Evolutionary conservation across 345 rosid genomes (phyloP).

Genomic region (Lepidium aucheri): DNA sequence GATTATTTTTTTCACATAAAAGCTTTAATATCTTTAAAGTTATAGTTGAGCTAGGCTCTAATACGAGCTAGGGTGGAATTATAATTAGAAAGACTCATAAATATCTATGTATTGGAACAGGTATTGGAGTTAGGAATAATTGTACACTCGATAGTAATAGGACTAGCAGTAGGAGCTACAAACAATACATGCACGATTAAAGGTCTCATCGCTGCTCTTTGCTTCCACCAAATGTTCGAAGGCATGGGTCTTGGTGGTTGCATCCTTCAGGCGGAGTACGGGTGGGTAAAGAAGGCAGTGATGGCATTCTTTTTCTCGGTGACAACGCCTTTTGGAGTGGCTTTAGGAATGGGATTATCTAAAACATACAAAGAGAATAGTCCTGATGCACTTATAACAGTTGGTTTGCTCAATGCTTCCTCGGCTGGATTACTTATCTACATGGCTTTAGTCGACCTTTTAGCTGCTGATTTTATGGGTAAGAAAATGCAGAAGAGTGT

Average conservation of each 20-base stretch:
- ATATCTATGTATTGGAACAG: conserved; percentile 4
- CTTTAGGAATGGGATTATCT: conserved; percentile 42
- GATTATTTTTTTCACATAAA: too few relatives aligned
- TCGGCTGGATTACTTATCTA: conserved; percentile 67
- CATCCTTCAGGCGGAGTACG: conserved; percentile 38
- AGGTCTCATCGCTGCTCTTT: conserved; percentile 51
- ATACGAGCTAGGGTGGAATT: too few relatives aligned
- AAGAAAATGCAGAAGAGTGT: conserved; percentile 32
- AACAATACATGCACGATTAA: conserved; percentile 42
- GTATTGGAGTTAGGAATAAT: conserved; percentile 69
- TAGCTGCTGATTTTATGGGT: conserved; percentile 57
- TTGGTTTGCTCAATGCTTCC: conserved; percentile 53
- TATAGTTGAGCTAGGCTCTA: too few relatives aligned
- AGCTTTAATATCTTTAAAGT: too few relatives aligned
- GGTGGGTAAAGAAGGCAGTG: conserved; percentile 13
- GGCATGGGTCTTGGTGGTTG: conserved; percentile 78
- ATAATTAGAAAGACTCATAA: too few relatives aligned
- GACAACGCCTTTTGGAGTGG: conserved; percentile 58
- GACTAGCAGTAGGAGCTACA: conserved; percentile 57
- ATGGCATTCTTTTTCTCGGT: conserved; percentile 58
- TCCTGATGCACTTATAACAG: conserved; percentile 41
- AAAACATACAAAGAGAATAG: conserved; percentile 41
- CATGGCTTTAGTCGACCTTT: conserved; percentile 67
- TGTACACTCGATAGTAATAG: conserved; percentile 65
- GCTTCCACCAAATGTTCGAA: conserved; percentile 74